Evolutionary conservation across 768 basidiomycete species (phyloP).

Genomic region (Galerina marginata): DNA sequence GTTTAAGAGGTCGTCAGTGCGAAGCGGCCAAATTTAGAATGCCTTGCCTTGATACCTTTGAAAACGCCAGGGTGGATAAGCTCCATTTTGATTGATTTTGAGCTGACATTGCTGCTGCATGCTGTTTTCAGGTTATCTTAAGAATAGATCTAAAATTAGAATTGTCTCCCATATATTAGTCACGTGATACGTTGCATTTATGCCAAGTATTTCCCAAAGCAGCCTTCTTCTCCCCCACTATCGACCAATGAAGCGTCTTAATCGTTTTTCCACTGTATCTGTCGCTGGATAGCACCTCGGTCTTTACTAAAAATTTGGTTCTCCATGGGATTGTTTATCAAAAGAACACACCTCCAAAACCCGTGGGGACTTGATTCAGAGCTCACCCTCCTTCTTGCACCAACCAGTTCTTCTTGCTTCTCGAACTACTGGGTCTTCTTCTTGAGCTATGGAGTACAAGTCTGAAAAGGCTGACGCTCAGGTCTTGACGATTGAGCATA

Average conservation of each 20-base stretch:
- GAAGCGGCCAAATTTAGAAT: no score
- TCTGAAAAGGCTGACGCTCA: slow-evolving; percentile 20
- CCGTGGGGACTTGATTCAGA: no score
- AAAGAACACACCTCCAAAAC: neutral
- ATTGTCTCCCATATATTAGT: neutral
- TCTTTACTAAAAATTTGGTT: neutral
- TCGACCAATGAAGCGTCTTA: slow-evolving; percentile 20
- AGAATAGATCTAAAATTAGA: no score
- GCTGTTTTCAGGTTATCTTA: no score
- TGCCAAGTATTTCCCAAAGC: slow-evolving; percentile 7
- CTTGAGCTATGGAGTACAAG: slow-evolving; percentile 18
- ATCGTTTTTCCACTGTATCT: neutral
- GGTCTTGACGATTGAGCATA: slow-evolving; percentile 18
- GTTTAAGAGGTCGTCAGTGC: no score
- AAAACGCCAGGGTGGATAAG: no score
- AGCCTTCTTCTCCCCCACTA: slow-evolving; percentile 18
- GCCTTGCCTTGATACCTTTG: no score
- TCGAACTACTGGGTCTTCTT: neutral
- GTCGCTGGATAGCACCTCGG: neutral
- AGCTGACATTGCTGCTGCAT: no score
- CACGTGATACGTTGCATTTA: neutral
- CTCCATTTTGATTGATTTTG: no score
- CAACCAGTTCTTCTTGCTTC: slow-evolving; percentile 4
- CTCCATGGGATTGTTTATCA: slow-evolving; percentile 4
- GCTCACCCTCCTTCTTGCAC: neutral